phyloP scores from a whole-genome alignment of 192 early-diverging fungal genomes.

The Coemansia umbellata region DNA sequence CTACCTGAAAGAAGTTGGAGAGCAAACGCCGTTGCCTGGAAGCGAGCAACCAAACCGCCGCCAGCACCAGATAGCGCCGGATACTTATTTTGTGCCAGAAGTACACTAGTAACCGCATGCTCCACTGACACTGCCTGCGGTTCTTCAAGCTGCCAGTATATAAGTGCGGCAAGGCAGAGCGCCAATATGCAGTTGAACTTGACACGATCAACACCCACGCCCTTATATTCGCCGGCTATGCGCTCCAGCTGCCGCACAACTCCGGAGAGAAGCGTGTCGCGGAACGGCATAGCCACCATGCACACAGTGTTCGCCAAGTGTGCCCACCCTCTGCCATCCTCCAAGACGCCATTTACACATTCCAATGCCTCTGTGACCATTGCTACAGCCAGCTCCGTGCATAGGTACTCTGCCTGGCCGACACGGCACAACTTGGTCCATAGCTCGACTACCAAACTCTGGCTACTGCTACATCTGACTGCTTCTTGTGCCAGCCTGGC shows the following conservation, averaged over 20 bases:
- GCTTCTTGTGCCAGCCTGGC: constrained; percentile 12
- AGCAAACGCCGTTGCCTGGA: constrained; percentile 27
- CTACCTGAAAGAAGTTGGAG: constrained; percentile 28
- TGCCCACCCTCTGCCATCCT: too few species aligned
- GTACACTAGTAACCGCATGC: constrained; percentile 11
- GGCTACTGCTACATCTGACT: not conserved
- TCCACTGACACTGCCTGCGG: not conserved
- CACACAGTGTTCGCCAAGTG: not conserved
- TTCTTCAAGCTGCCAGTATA: not conserved
- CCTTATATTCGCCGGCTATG: not conserved
- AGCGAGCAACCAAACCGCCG: too few species aligned
- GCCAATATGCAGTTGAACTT: not conserved
- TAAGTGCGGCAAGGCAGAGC: not conserved
- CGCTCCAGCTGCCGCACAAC: constrained; percentile 15
- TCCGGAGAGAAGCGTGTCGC: constrained; percentile 12
- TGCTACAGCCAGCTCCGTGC: constrained; percentile 23
- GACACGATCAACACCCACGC: not conserved
- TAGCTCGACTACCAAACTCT: constrained; percentile 8
- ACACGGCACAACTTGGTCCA: constrained; percentile 38
- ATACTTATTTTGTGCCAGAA: constrained; percentile 1
- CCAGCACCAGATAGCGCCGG: too few species aligned
- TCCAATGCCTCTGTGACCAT: not conserved
- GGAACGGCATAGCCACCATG: constrained; percentile 11
- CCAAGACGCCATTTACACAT: too few species aligned
- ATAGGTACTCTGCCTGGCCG: constrained; percentile 17